Evolutionary conservation across 345 rosid genomes (phyloP).

Genomic region (Camelina neglecta): DNA sequence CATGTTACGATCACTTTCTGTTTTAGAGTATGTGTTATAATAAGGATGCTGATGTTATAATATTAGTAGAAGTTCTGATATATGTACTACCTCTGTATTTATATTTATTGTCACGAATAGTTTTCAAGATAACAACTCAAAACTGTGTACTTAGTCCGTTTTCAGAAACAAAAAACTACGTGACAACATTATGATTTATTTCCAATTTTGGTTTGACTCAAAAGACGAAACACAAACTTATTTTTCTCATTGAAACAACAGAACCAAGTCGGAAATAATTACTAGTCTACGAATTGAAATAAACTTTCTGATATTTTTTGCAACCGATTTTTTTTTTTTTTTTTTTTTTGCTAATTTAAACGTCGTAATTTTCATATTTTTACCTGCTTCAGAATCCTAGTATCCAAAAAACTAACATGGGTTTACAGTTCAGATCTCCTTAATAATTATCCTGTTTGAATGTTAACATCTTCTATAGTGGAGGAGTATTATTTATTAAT

Average conservation of each 20-base stretch:
- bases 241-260: not conserved
- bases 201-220: not conserved
- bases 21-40: not conserved
- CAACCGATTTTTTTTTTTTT: not conserved
- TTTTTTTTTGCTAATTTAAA: not conserved
- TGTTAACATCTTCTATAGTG: conserved; percentile 14
- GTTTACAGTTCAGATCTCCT: conserved; percentile 6
- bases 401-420: not conserved
- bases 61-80: not conserved
- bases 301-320: not conserved
- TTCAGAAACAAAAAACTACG: not conserved
- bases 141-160: conserved; percentile 21
- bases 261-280: not conserved
- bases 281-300: not conserved
- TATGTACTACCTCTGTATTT: not conserved
- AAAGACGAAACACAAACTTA: conserved; percentile 1
- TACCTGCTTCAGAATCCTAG: conserved; percentile 7
- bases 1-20: conserved; percentile 25
- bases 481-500: not conserved
- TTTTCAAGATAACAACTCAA: not conserved
- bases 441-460: not conserved
- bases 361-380: not conserved
- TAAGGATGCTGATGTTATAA: not conserved
- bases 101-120: not conserved
- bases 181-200: not conserved